phyloP scores from a whole-genome alignment of 225 moss, liverwort and hornwort species.

The Ulota crispa region DNA sequence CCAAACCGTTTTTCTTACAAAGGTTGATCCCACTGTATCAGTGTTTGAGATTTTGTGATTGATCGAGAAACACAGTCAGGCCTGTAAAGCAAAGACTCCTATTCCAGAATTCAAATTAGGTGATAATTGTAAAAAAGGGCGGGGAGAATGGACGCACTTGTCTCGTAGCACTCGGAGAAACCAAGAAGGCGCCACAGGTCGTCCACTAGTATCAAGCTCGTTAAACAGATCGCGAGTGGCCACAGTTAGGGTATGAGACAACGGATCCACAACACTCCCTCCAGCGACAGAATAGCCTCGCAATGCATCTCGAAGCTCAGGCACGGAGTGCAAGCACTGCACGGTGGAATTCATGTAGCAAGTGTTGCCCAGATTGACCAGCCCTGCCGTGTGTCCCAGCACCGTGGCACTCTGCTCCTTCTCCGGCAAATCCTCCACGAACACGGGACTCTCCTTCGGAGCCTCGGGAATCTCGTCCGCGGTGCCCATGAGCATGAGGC shows the following conservation, averaged over 20 bases:
- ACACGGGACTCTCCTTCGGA: conserved; percentile 74
- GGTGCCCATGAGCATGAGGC: conserved; percentile 96
- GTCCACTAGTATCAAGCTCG: conserved; percentile 73
- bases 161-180: conserved; percentile 72
- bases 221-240: conserved; percentile 83
- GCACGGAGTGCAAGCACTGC: conserved; percentile 92
- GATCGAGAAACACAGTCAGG: neutral
- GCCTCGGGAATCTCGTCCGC: conserved; percentile 84
- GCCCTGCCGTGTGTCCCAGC: conserved; percentile 81
- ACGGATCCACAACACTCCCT: conserved; percentile 43
- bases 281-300: conserved; percentile 48
- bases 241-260: conserved; percentile 74
- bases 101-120: neutral
- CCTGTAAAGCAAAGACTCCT: neutral
- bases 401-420: conserved; percentile 67
- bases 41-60: neutral
- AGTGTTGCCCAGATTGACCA: conserved; percentile 89
- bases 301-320: conserved; percentile 78
- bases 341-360: conserved; percentile 98
- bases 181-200: conserved; percentile 70
- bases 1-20: no score
- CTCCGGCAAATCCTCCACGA: conserved; percentile 92
- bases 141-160: conserved; percentile 36
- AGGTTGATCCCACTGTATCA: no score
- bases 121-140: neutral